Evolutionary conservation across 2,329 filamentous ascomycete genomes (phyloP).

Genomic region (Fusarium mundagurra): DNA sequence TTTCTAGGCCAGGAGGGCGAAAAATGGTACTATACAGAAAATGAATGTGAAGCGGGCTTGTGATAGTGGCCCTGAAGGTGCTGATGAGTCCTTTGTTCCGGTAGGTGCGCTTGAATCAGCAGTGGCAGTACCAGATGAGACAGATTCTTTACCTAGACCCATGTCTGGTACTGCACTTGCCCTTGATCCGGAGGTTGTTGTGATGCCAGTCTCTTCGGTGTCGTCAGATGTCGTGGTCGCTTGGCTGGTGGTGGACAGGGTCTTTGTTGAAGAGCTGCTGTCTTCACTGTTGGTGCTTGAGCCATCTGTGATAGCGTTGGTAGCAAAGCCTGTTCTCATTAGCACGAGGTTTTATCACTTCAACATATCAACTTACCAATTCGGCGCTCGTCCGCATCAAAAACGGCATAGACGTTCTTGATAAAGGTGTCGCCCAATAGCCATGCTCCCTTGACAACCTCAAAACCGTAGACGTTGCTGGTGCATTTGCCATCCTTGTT

Average conservation of each 20-base stretch:
- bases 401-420: constrained; percentile 89
- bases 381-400: constrained; percentile 75
- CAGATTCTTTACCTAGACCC: constrained; percentile 40
- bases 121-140: constrained; percentile 36
- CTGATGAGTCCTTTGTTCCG: constrained; percentile 39
- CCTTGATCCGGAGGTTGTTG: constrained; percentile 20
- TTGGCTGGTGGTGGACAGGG: constrained; percentile 5
- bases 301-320: constrained; percentile 20
- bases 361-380: constrained; percentile 61
- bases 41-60: constrained; percentile 39
- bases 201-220: constrained; percentile 25
- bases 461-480: constrained; percentile 79
- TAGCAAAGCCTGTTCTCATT: constrained; percentile 37
- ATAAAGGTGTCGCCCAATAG: constrained; percentile 87
- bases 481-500: constrained; percentile 61
- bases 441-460: constrained; percentile 75
- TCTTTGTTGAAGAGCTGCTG: constrained; percentile 17
- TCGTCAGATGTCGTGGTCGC: constrained; percentile 27
- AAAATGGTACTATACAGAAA: constrained; percentile 43
- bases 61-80: constrained; percentile 26
- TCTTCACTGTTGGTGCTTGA: constrained; percentile 4
- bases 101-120: constrained; percentile 24
- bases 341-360: neutral
- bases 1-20: constrained; percentile 38
- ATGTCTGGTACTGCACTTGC: constrained; percentile 27